phyloP scores from a whole-genome alignment of 2,329 filamentous ascomycete species.

The Colletotrichum lini region DNA sequence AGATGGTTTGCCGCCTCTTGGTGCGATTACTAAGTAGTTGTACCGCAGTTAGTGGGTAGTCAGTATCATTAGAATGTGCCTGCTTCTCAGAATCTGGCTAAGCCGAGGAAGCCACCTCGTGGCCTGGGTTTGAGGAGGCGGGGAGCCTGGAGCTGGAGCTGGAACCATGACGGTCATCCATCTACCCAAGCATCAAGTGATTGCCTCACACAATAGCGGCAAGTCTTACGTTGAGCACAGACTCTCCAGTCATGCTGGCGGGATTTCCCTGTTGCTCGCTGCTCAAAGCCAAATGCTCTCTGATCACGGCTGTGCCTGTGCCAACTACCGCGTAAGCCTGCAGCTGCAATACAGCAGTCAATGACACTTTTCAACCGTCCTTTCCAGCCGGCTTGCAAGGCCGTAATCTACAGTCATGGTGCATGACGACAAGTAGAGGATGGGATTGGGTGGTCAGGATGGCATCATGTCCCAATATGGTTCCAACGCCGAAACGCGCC shows the following conservation, averaged over 20 bases:
- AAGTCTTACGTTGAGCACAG: slow-evolving; percentile 29
- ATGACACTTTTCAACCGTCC: neutral
- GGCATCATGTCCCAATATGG: neutral
- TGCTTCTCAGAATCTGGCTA: slow-evolving; percentile 11
- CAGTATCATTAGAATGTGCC: too few species aligned
- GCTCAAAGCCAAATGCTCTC: neutral
- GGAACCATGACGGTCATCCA: neutral
- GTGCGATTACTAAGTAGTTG: neutral
- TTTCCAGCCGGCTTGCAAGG: neutral
- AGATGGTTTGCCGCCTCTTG: neutral
- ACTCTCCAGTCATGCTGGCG: slow-evolving; percentile 10
- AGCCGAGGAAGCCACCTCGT: neutral
- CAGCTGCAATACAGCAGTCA: slow-evolving; percentile 12
- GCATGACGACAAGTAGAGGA: neutral
- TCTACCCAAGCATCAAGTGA: slow-evolving; percentile 1
- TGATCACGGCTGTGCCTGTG: slow-evolving; percentile 9
- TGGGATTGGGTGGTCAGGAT: neutral
- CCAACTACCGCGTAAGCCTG: neutral
- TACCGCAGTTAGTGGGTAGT: neutral
- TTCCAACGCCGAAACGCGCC: slow-evolving; percentile 4
- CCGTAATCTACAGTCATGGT: neutral
- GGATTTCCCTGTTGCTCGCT: slow-evolving; percentile 21
- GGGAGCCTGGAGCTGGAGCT: slow-evolving; percentile 7
- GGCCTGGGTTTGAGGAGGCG: neutral
- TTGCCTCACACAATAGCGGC: slow-evolving; percentile 25